A percentile compares a stretch with the other conserved stretches of the same genome.
Conservation (phyloP, 495 filamentous ascomycete genomes). For the Hypomontagnella monticulosa region DNA sequence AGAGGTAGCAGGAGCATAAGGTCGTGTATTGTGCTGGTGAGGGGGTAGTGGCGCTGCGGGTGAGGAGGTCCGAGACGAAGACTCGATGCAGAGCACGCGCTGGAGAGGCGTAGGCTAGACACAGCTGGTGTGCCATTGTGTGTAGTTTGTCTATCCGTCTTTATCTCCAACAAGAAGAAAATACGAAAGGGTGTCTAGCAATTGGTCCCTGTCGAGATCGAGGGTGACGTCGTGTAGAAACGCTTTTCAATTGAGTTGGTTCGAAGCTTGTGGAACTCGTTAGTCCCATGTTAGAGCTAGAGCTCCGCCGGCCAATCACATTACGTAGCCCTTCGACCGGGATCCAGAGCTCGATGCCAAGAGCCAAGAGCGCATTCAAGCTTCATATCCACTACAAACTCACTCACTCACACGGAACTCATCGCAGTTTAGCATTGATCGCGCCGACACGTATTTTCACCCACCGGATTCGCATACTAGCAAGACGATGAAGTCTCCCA, state of each 20-base stretch:
- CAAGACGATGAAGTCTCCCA: too few species aligned
- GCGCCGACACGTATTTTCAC: too few species aligned
- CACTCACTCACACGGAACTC: slow-evolving; percentile 1
- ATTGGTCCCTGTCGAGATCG: not conserved
- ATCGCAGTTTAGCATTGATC: too few species aligned
- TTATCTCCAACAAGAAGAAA: not conserved
- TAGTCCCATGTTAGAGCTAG: not conserved
- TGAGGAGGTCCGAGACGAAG: slow-evolving; percentile 34
- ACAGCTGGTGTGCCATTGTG: slow-evolving; percentile 36
- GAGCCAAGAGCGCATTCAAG: not conserved
- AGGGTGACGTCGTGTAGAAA: not conserved
- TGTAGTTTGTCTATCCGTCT: not conserved
- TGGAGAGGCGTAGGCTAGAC: slow-evolving; percentile 34
- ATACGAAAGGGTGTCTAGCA: too few species aligned
- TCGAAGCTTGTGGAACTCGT: slow-evolving; percentile 1
- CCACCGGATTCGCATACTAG: not conserved
- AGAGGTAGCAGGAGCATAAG: slow-evolving; percentile 27
- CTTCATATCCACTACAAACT: not conserved
- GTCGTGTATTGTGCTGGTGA: slow-evolving; percentile 23
- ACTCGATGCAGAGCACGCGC: slow-evolving; percentile 42
- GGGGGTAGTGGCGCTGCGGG: slow-evolving; percentile 6
- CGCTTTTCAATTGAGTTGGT: not conserved
- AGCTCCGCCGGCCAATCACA: slow-evolving; percentile 33
- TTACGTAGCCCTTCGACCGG: not conserved
- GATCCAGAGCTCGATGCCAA: slow-evolving; percentile 5